phyloP scores from a whole-genome alignment of 2,329 filamentous ascomycete species.

The Nigrospora osmanthi region DNA sequence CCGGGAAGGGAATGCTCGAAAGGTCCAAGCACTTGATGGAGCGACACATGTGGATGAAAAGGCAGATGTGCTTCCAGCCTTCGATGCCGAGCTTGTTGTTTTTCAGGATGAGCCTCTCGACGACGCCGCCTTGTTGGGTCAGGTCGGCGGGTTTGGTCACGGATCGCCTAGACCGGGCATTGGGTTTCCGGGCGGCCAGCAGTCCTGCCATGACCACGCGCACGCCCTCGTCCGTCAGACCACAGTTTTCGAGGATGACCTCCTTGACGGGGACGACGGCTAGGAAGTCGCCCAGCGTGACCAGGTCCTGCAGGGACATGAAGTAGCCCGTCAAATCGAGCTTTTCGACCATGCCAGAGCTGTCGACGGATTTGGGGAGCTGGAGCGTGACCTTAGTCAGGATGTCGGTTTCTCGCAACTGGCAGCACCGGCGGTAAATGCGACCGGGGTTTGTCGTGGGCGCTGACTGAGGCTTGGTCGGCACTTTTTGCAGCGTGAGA shows the following conservation, averaged over 20 bases:
- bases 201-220: conserved; percentile 81
- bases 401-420: conserved; percentile 85
- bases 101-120: conserved; percentile 82
- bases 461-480: conserved; percentile 49
- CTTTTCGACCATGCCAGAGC: conserved; percentile 68
- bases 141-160: conserved; percentile 25
- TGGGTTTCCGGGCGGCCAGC: conserved; percentile 66
- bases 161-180: conserved; percentile 43
- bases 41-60: conserved; percentile 86
- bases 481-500: conserved; percentile 14
- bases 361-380: conserved; percentile 63
- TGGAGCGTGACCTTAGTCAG: conserved; percentile 89
- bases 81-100: conserved; percentile 84
- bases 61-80: conserved; percentile 84
- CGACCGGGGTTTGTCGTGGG: conserved; percentile 87
- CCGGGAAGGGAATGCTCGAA: conserved; percentile 74
- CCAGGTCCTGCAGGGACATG: conserved; percentile 73
- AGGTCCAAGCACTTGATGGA: conserved; percentile 82
- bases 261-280: conserved; percentile 88
- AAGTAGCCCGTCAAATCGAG: conserved; percentile 80
- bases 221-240: conserved; percentile 78
- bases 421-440: conserved; percentile 91
- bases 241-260: conserved; percentile 78
- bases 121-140: conserved; percentile 56
- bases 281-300: conserved; percentile 88